Evolutionary conservation across 257 asterid species (phyloP).

Genomic region (Parsonsia alboflavescens): DNA sequence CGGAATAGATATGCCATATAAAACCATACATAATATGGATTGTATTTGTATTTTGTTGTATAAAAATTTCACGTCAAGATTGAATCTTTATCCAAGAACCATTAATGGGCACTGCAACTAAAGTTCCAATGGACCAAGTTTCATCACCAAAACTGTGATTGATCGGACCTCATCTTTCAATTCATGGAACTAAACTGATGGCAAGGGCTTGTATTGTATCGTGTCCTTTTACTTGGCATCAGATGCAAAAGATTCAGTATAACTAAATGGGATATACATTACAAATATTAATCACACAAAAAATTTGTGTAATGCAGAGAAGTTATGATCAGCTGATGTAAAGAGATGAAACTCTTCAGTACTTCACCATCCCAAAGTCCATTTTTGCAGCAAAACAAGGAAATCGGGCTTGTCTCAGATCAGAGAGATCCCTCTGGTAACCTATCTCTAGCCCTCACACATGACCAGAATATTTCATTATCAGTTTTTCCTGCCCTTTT

Average conservation of each 20-base stretch:
- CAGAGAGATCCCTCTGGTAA: background rate
- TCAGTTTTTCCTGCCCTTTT: background rate
- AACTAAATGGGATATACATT: background rate
- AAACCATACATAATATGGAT: too few species aligned
- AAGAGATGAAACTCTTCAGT: background rate
- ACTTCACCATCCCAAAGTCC: background rate
- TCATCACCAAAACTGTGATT: slow-evolving; percentile 1
- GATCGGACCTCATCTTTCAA: slow-evolving; percentile 3
- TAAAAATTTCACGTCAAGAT: background rate
- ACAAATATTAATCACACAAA: background rate
- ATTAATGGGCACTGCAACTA: background rate
- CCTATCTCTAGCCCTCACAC: background rate
- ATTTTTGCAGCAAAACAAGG: slow-evolving; percentile 3
- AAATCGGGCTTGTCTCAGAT: background rate
- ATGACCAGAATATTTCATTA: slow-evolving; percentile 1
- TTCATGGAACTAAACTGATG: background rate
- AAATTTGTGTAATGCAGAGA: background rate
- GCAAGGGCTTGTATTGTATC: background rate
- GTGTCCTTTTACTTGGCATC: slow-evolving; percentile 9
- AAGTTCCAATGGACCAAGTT: background rate
- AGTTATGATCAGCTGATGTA: background rate
- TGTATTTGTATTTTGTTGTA: too few species aligned
- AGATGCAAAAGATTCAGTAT: background rate
- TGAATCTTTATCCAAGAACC: background rate
- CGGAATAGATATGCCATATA: too few species aligned